Evolutionary conservation across 805 yeast species (phyloP).

Genomic region (Cyberlindnera amylophila): DNA sequence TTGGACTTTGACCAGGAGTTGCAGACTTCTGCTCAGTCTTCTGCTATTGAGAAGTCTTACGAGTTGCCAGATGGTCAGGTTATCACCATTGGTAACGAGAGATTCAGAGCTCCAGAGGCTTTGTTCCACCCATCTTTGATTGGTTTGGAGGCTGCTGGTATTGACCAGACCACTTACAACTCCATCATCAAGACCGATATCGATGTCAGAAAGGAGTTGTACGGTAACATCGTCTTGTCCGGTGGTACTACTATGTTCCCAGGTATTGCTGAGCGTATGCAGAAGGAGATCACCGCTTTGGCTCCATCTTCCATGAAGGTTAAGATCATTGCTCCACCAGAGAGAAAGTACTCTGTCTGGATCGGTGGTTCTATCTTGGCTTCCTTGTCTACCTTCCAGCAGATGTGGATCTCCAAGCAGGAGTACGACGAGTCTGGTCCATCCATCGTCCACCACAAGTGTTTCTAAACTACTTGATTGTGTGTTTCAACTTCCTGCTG

Average conservation of each 20-base stretch:
- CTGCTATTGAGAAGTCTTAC: slow-evolving; percentile 97
- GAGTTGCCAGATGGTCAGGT: slow-evolving; percentile 99
- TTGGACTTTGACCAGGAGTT: slow-evolving; percentile 98
- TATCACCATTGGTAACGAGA: slow-evolving; percentile 98
- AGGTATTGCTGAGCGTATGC: slow-evolving; percentile 99
- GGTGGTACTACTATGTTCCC: slow-evolving; percentile 99
- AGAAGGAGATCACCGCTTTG: slow-evolving; percentile 98
- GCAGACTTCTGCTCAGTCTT: slow-evolving; percentile 98
- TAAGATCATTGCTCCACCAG: slow-evolving; percentile 99
- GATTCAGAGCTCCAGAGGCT: slow-evolving; percentile 99
- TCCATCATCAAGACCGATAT: slow-evolving; percentile 96
- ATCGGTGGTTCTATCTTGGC: slow-evolving; percentile 99
- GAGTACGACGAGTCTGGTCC: slow-evolving; percentile 99
- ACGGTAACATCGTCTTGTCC: slow-evolving; percentile 98
- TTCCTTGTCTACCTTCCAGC: slow-evolving; percentile 98
- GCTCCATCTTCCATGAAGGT: slow-evolving; percentile 99
- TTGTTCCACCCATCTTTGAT: slow-evolving; percentile 96
- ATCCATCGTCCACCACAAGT: slow-evolving; percentile 75
- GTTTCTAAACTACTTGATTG: slow-evolving; percentile 34
- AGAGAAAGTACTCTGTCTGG: slow-evolving; percentile 99
- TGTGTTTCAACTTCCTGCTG: background rate
- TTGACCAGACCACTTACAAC: slow-evolving; percentile 82
- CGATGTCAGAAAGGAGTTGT: slow-evolving; percentile 97
- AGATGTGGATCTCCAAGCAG: slow-evolving; percentile 99
- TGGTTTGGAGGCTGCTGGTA: slow-evolving; percentile 94